Base-by-base conservation (phyloP, 2,329 filamentous ascomycete genomes). In the Pezicula neosporulosa region DNA sequence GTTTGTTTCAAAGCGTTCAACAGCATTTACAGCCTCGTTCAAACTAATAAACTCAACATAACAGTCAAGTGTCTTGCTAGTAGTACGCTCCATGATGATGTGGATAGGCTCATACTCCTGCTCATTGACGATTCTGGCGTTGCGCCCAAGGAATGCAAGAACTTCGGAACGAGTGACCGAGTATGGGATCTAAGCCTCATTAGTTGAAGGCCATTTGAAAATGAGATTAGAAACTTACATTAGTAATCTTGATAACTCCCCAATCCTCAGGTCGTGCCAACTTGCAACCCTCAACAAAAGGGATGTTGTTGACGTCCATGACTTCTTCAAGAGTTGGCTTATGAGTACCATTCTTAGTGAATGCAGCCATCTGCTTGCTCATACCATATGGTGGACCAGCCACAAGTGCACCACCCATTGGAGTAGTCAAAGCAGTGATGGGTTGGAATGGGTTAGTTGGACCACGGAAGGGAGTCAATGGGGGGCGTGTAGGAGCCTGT, bases 11-110 rank as follows among this genome's bases (percentile, higher is more conserved):
- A 78, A 74, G 33, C 73, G 72, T 27, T 77, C 72, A 0, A 84
- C 77, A 2, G 77, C 75, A 45, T 70, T 72, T 50, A 78, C 68
- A 4, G 83, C 82, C 51, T 82, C 80, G 6, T 75, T 65, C 4
- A 77, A 67, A 24, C 67, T 75, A 19, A 73, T 61, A 52, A 85
- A 83, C 65, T 85, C 82, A 39, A 83, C 75, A 54, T 77, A 85
- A 4, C 76, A 78, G 54, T 85, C 81, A 65, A 81, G 76, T 0
- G 82, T 85, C 73, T 84, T 85, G 61, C 76, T 77, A 3, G 79
- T 80, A 19, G 77, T 72, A n/a, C 80, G 75, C 49, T 85, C 82
- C 81, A 85, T 84, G 58, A 84, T 81, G 56, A 85, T 83, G 53
- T 85, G 82, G 7, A 85, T 71, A 1, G 79, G 76, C 59, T 83